Base-by-base conservation (phyloP, 441 rosid species). In the Arabidopsis lyrata region DNA sequence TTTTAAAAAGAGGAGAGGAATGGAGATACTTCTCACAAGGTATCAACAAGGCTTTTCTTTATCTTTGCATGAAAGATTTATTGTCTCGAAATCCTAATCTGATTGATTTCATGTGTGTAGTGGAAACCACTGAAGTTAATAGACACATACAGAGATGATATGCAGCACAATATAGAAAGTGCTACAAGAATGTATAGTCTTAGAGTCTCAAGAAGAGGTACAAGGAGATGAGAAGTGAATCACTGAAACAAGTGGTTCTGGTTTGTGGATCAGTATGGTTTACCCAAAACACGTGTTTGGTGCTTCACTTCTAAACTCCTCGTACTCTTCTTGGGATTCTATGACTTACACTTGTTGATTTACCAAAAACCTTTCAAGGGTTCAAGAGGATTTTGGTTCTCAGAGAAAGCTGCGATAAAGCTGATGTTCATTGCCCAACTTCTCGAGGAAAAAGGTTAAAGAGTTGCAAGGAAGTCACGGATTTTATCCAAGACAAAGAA, bases 281-380 rank as follows among this genome's bases (percentile, higher is more conserved):
- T 54, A 29, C 5, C 16, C 62, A 39, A 27, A 67, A n/a, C 41
- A 11, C 61, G 24, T 29, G 16, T 54, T 32, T 11, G 24, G 12
- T 42, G 72, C 0, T 16, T 32, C 4, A 14, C 45, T 56, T 44
- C 35, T 8, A 2, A 68, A 18, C 7, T 32, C 31, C 8, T 56
- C 18, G 6, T 44, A 56, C 24, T 18, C 34, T 42, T 54, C 44
- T 13, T 56, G 56, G 11, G 73, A 31, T 11, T 56, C 35, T 55
- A 57, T 32, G 11, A 29, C n/a, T 8, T 56, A n/a, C n/a, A 57
- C 22, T 68, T 56, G 44, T 18, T 52, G 29, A 13, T 14, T 49
- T 22, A 38, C 48, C 36, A 2, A 31, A 47, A 47, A n/a, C 55
- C 16, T n/a, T 38, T 11, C 10, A 35, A 13, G 48, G 27, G 8